A percentile compares a stretch with the other conserved stretches of the same genome.
These are phyloP conservation scores for Penicillium sp. DNA, from an alignment of 2,329 filamentous ascomycete species.

Conservation along the genomic window DNA sequence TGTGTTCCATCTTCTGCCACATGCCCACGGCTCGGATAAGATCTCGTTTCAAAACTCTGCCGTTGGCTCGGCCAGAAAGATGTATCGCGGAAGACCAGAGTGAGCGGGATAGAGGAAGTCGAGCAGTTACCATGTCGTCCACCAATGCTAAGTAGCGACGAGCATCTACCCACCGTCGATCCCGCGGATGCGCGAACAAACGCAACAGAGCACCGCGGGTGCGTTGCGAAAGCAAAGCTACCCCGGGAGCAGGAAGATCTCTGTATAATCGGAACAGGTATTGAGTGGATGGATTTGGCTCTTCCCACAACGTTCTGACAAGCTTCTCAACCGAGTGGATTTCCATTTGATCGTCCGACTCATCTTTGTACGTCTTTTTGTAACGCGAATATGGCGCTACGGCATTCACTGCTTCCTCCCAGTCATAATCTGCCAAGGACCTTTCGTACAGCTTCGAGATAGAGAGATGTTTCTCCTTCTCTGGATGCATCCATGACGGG, in stretches of 20 bases:
- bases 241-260: slow-evolving; percentile 52
- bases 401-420: slow-evolving; percentile 39
- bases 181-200: slow-evolving; percentile 58
- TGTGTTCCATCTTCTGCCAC: slow-evolving; percentile 87
- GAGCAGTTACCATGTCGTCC: slow-evolving; percentile 74
- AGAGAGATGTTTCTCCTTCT: slow-evolving; percentile 20
- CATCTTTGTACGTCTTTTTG: slow-evolving; percentile 31
- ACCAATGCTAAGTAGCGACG: slow-evolving; percentile 75
- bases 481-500: slow-evolving; percentile 13
- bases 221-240: slow-evolving; percentile 48
- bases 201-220: slow-evolving; percentile 64
- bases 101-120: slow-evolving; percentile 61
- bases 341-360: slow-evolving; percentile 31
- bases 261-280: slow-evolving; percentile 54
- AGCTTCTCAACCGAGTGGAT: slow-evolving; percentile 38
- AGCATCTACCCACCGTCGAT: slow-evolving; percentile 56
- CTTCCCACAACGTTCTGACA: slow-evolving; percentile 43
- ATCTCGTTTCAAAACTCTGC: slow-evolving; percentile 56
- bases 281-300: slow-evolving; percentile 44
- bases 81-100: slow-evolving; percentile 86
- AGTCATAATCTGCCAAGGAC: slow-evolving; percentile 22
- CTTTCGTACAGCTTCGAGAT: slow-evolving; percentile 25
- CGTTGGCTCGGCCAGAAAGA: slow-evolving; percentile 71
- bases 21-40: slow-evolving; percentile 68
- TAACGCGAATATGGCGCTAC: slow-evolving; percentile 29